Conservation (phyloP, 106 monocot species). For the Allium fistulosum region DNA sequence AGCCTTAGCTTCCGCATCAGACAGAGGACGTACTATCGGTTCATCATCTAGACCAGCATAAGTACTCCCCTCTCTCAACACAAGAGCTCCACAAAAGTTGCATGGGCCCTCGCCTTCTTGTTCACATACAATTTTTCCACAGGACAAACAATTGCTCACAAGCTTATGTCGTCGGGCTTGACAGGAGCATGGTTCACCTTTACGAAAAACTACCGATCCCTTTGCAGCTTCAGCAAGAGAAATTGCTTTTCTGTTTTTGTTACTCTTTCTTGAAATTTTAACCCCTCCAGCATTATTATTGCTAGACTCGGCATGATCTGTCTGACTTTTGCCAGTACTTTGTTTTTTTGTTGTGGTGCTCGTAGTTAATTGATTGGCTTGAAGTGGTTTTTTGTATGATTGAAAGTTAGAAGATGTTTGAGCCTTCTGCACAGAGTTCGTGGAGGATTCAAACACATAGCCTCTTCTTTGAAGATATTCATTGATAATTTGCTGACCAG, state of each 20-base stretch:
- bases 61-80: conserved; percentile 82
- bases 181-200: conserved; percentile 90
- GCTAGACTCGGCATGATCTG: conserved; percentile 25
- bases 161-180: conserved; percentile 92
- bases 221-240: conserved; percentile 85
- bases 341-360: conserved; percentile 43
- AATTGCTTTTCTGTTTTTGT: conserved; percentile 62
- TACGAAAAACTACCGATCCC: conserved; percentile 81
- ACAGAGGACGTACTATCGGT: conserved; percentile 24
- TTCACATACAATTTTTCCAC: conserved; percentile 98
- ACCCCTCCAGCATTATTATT: conserved; percentile 20
- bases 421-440: background rate
- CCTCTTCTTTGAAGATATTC: conserved; percentile 79
- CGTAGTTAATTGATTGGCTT: conserved; percentile 18
- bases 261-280: conserved; percentile 34
- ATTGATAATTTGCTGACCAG: conserved; percentile 49
- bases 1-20: conserved; percentile 68
- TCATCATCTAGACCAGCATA: conserved; percentile 77
- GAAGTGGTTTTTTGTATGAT: conserved; percentile 46
- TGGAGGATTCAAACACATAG: conserved; percentile 20
- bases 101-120: conserved; percentile 98
- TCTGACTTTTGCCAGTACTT: conserved; percentile 27
- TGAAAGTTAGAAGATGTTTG: conserved; percentile 28
- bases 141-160: conserved; percentile 93
- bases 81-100: conserved; percentile 91